A percentile compares a stretch with the other conserved stretches of the same genome.
phyloP scores from a whole-genome alignment of 2,329 filamentous ascomycete genomes.

The Grosmannia penicillata region DNA sequence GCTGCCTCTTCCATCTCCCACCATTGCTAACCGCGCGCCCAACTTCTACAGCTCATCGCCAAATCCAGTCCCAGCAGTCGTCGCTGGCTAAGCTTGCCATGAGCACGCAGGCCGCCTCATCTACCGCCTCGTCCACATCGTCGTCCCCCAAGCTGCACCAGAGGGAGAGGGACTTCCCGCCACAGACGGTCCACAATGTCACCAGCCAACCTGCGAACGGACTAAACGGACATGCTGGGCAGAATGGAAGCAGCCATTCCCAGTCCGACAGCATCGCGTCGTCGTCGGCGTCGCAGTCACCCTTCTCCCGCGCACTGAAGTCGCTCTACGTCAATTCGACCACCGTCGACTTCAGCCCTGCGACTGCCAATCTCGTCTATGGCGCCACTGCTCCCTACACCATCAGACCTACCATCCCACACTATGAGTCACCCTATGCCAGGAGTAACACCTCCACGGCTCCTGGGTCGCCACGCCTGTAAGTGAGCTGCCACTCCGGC shows the following conservation, averaged over 20 bases:
- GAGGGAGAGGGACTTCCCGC: constrained; percentile 9
- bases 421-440: constrained; percentile 39
- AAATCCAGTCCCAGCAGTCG: constrained; percentile 13
- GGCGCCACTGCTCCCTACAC: constrained; percentile 13
- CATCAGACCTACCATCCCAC: constrained; percentile 15
- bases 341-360: constrained; percentile 1
- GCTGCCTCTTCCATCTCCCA: too few relatives aligned
- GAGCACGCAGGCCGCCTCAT: constrained; percentile 20
- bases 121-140: constrained; percentile 12
- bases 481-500: constrained; percentile 16
- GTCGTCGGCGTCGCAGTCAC: too few relatives aligned
- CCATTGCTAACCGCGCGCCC: background rate
- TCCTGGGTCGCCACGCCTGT: constrained; percentile 44
- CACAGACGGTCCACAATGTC: constrained; percentile 15
- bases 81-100: constrained; percentile 17
- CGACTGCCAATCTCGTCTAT: constrained; percentile 21
- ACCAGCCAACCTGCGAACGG: too few relatives aligned
- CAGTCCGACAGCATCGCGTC: too few relatives aligned
- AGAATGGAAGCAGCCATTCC: too few relatives aligned
- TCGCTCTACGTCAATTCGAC: too few relatives aligned
- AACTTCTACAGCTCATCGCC: constrained; percentile 5
- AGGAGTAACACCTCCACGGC: constrained; percentile 44
- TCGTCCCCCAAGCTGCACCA: constrained; percentile 12
- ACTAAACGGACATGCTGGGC: too few relatives aligned
- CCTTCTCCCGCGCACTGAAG: constrained; percentile 16